A percentile compares a stretch with the other conserved stretches of the same genome.
phyloP scores from a whole-genome alignment of 352 stramenopile genomes.

The Globisporangium megalacanthum region DNA sequence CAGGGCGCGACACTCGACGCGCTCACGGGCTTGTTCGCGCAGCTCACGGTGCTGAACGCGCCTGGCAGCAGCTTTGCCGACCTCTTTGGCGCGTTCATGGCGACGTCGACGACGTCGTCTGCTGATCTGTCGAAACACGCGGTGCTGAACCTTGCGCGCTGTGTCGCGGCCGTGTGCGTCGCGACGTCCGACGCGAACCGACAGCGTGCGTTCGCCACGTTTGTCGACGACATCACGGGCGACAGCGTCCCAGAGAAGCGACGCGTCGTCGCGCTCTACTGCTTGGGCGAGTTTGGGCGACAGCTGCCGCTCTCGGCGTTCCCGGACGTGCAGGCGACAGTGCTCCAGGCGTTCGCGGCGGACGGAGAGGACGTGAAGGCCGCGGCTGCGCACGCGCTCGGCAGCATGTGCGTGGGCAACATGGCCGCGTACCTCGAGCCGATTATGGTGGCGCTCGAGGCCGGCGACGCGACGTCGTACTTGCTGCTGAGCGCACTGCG shows the following conservation, averaged over 20 bases:
- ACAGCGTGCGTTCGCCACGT: slow-evolving; percentile 68
- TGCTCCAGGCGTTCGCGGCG: slow-evolving; percentile 86
- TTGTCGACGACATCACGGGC: slow-evolving; percentile 59
- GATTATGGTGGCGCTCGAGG: slow-evolving; percentile 93
- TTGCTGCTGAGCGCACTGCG: slow-evolving; percentile 94
- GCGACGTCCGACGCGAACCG: slow-evolving; percentile 46
- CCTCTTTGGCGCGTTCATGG: slow-evolving; percentile 81
- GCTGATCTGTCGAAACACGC: slow-evolving; percentile 88
- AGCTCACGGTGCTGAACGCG: slow-evolving; percentile 54
- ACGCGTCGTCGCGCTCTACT: slow-evolving; percentile 90
- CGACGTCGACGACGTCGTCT: slow-evolving; percentile 30
- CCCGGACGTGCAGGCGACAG: slow-evolving; percentile 84
- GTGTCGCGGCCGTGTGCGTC: slow-evolving; percentile 85
- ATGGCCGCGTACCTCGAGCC: slow-evolving; percentile 84
- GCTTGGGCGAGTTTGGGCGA: slow-evolving; percentile 93
- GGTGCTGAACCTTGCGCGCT: slow-evolving; percentile 92
- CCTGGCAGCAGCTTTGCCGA: slow-evolving; percentile 74
- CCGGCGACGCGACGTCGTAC: slow-evolving; percentile 92
- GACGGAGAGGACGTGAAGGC: slow-evolving; percentile 94
- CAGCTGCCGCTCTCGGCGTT: slow-evolving; percentile 87
- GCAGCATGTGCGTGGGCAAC: slow-evolving; percentile 93
- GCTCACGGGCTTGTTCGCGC: slow-evolving; percentile 54
- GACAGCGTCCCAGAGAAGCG: slow-evolving; percentile 45
- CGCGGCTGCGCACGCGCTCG: slow-evolving; percentile 94
- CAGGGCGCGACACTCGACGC: slow-evolving; percentile 74